Evolutionary conservation across 2,329 filamentous ascomycete genomes (phyloP), one percentile per base, ranked within the genome.

Genomic region (Pseudogymnoascus sp.): DNA sequence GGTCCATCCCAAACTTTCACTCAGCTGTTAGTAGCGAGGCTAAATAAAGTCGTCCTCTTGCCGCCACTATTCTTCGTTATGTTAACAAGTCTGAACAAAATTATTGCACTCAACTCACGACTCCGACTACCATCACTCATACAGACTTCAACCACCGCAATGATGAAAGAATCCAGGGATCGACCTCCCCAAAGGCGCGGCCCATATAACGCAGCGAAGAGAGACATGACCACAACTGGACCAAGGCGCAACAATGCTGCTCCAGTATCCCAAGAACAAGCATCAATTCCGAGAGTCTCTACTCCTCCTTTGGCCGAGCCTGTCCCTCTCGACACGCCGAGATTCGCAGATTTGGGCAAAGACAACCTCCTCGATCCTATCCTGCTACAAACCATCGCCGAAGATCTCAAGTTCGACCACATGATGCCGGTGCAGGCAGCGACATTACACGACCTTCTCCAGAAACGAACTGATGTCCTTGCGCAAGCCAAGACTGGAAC

Each of bases 401-500:
- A 82, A 4, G 83, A 85, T 61, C 90, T 97, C 87, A 79, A 82
- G 29, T 88, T 97, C 69, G 83, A 88, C 60, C 85, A 80, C 42
- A 97, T 99, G 95, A 97, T 93, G 21, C 89, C 95, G 21, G 93
- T 99, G 13, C 95, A 99, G 76, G 81, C 85, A 59, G 83, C 87
- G 73, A 96, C 93, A 11, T 92, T 99, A 72, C 85, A 85, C 65
- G 83, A 90, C 63, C 90, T 90, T 3, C 79, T 97, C 44, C 85
- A 86, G 29, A 68, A 73, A 68, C 93, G 95, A 21, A 84, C 50
- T 6, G 70, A 65, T 71, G 91, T 89, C 70, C 82, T 97, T 68
- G 95, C 93, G 56, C 95, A 97, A 79, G 95, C 95, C 65, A 96
- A 91, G 78, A 99, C 95, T 7, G 95, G 95, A 73, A 97, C 95